Evolutionary conservation across 2,329 filamentous ascomycete species (phyloP).

Genomic region (Aspergillus costaricaensis): DNA sequence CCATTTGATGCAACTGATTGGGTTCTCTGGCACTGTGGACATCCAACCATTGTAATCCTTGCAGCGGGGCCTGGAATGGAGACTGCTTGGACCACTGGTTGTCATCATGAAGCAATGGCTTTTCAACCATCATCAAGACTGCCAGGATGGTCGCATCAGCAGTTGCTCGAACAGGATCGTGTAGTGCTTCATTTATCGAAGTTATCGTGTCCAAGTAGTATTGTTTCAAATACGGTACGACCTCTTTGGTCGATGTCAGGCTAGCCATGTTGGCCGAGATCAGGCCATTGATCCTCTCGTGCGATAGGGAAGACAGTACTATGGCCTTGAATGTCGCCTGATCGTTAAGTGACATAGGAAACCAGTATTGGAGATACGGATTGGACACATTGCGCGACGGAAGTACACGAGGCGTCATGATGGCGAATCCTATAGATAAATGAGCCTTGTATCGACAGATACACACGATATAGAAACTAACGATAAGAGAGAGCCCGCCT

Average conservation of each 20-base stretch:
- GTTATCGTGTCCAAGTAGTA: neutral
- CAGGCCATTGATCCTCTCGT: neutral
- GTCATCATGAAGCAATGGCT: neutral
- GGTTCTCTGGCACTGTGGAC: slow-evolving; percentile 3
- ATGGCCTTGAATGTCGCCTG: neutral
- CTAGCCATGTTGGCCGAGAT: neutral
- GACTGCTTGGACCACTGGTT: neutral
- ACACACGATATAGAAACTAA: too few relatives aligned
- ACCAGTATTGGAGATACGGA: slow-evolving; percentile 7
- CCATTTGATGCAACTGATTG: slow-evolving; percentile 1
- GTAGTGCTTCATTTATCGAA: neutral
- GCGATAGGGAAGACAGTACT: neutral
- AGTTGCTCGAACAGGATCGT: neutral
- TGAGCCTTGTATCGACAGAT: too few relatives aligned
- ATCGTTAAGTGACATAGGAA: neutral
- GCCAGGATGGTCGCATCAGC: slow-evolving; percentile 2
- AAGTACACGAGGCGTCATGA: slow-evolving; percentile 11
- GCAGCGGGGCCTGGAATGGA: slow-evolving; percentile 1
- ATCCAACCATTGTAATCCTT: slow-evolving; percentile 6
- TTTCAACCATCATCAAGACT: slow-evolving; percentile 7
- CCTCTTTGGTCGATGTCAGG: neutral
- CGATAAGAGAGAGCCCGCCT: too few relatives aligned
- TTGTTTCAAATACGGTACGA: neutral
- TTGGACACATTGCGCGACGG: slow-evolving; percentile 1
- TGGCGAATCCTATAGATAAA: neutral